These are phyloP conservation scores for Linaria vulgaris DNA, from an alignment of 257 asterid species.

Conservation along the genomic window DNA sequence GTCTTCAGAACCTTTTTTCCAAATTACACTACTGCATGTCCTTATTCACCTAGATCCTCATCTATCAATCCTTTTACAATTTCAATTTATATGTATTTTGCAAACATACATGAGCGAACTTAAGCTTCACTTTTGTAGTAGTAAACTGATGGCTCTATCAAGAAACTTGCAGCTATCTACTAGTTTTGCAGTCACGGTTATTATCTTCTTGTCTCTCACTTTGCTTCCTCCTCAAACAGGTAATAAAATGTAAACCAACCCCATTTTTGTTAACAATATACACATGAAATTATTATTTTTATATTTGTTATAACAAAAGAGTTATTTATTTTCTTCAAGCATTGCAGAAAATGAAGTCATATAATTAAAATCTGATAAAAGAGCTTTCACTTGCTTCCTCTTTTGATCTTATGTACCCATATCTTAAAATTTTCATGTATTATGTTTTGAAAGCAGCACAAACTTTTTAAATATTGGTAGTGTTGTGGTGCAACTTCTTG, in stretches of 20 bases:
- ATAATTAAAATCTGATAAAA: neutral
- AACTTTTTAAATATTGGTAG: no score
- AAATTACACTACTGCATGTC: neutral
- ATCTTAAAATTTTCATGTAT: no score
- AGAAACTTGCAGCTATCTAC: conserved; percentile 40
- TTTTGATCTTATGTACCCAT: neutral
- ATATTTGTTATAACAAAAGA: no score
- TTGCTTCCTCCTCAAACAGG: conserved; percentile 46
- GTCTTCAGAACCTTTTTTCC: neutral
- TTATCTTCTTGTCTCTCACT: conserved; percentile 42
- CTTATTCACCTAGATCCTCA: neutral
- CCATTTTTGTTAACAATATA: neutral
- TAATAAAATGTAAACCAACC: conserved; percentile 9
- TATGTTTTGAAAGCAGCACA: neutral
- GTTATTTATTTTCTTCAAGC: no score
- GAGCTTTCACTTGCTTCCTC: neutral
- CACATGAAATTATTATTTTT: neutral
- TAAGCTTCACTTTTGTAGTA: neutral
- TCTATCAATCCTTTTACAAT: neutral
- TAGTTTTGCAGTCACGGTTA: conserved; percentile 32
- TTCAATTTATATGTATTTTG: neutral
- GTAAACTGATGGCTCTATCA: conserved; percentile 39
- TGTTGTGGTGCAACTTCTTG: no score
- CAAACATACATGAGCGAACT: neutral
- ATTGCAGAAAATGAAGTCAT: no score